A percentile compares a stretch with the other conserved stretches of the same genome.
These are phyloP conservation scores for Ettlia oleoabundans DNA, from an alignment of 139 green algal species.

Conservation along the genomic window DNA sequence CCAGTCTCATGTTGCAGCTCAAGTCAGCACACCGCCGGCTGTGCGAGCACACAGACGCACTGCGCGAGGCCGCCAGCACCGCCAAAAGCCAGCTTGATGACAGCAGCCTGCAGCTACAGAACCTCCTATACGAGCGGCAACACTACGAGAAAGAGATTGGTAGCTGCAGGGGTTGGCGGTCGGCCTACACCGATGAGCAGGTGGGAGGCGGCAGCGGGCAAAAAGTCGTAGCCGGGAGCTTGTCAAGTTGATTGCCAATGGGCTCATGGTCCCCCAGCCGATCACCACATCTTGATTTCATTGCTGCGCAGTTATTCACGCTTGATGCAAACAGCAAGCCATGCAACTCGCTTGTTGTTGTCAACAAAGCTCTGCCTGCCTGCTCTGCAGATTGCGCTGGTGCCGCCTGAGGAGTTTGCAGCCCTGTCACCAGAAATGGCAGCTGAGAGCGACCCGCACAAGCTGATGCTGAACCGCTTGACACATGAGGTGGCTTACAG, in stretches of 20 bases:
- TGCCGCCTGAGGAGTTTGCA: slow-evolving; percentile 58
- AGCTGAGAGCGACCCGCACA: slow-evolving; percentile 22
- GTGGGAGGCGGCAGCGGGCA: background rate
- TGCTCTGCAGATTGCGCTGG: slow-evolving; percentile 57
- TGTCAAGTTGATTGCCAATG: too few relatives aligned
- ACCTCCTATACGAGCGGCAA: slow-evolving; percentile 75
- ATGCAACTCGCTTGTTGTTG: background rate
- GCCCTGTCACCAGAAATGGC: background rate
- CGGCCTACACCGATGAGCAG: slow-evolving; percentile 52
- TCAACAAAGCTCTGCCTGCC: background rate
- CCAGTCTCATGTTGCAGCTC: slow-evolving; percentile 27
- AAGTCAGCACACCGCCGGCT: slow-evolving; percentile 31
- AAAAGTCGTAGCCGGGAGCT: background rate
- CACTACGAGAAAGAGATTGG: slow-evolving; percentile 81
- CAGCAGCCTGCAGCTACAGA: slow-evolving; percentile 67
- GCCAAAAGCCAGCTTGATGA: slow-evolving; percentile 65
- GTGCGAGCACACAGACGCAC: slow-evolving; percentile 51
- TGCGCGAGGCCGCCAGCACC: slow-evolving; percentile 60
- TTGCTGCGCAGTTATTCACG: too few relatives aligned
- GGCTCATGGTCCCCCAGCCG: too few relatives aligned
- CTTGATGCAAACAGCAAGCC: background rate
- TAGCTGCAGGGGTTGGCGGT: slow-evolving; percentile 66
- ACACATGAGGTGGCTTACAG: slow-evolving; percentile 38
- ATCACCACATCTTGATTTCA: too few relatives aligned
- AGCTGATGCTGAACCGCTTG: slow-evolving; percentile 48